Base-by-base conservation (phyloP, 306 rosid species). In the Prunus mume region DNA sequence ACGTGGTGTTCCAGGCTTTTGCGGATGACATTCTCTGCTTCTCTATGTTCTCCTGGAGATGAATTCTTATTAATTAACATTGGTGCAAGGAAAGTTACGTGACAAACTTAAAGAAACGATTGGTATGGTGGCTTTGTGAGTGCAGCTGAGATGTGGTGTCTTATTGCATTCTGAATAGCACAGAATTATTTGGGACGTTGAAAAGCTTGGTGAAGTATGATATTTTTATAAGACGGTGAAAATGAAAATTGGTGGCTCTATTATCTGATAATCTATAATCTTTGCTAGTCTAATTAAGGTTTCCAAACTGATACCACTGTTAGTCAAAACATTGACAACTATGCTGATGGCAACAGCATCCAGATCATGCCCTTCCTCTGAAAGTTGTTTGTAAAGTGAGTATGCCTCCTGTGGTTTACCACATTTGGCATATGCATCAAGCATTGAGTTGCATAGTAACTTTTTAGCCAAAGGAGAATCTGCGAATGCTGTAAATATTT, bases 331-430 rank as follows among this genome's bases (percentile, higher is more conserved):
- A 82, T 89, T 94, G 78, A 91, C 95, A 41, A 87, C 81, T 49
- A 89, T 90, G 91, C 97, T 94, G 85, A 86, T 77, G 79, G 93
- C 89, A 84, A 91, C 93, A 78, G 89, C 91, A 71, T 91, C 93
- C 68, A 82, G 74, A 86, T 84, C 86, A 83, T 60, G 32, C 69
- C 98, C 96, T 71, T 83, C 83, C 72, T 81, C 91, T 17, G 79
- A 68, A 56, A 73, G 84, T 75, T 84, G 85, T 82, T 79, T 83
- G 89, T 92, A 94, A 71, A 94, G 87, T 47, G 58, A 76, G 88
- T 80, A 90, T 28, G 95, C 97, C 81, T 90, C 88, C 34, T 88
- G 96, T 71, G 84, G 83, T 80, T 88, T 80, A 77, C 93, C 92
- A 70, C 96, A 90, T 84, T 91, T 94, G 77, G 85, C 85, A 79